These are phyloP conservation scores for Colletotrichum tabaci DNA, from an alignment of 2,329 filamentous ascomycete species.

Conservation along the genomic window DNA sequence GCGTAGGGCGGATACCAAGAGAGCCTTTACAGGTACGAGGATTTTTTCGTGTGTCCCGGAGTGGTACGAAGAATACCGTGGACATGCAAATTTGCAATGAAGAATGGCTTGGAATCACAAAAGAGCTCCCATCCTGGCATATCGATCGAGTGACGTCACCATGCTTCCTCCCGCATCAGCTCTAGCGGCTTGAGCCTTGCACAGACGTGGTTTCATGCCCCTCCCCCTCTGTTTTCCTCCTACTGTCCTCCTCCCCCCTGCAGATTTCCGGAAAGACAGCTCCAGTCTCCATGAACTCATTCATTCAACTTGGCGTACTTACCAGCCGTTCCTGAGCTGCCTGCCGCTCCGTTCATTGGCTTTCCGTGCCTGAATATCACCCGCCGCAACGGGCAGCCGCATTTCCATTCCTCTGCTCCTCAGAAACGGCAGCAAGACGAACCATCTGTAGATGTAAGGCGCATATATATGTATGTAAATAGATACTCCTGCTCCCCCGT, in stretches of 20 bases:
- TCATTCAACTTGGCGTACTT: not conserved
- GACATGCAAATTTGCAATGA: not conserved
- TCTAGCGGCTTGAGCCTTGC: conserved; percentile 20
- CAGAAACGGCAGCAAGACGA: not conserved
- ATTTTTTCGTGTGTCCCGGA: not conserved
- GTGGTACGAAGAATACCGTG: not conserved
- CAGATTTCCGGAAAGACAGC: conserved; percentile 9
- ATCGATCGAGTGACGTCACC: conserved; percentile 22
- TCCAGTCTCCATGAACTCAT: not conserved
- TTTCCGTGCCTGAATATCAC: conserved; percentile 36
- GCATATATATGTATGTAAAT: not conserved
- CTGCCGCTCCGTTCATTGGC: conserved; percentile 20
- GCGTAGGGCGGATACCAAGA: not conserved
- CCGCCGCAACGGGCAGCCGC: conserved; percentile 3
- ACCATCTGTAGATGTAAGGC: not conserved
- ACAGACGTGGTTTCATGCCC: conserved; percentile 37
- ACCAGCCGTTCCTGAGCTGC: not conserved
- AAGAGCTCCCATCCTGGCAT: conserved; percentile 34
- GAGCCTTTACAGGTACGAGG: too few species aligned
- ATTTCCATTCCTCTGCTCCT: not conserved
- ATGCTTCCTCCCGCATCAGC: not conserved
- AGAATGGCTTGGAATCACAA: conserved; percentile 14
- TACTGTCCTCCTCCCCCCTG: not conserved
- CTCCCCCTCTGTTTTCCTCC: not conserved
- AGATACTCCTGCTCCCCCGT: too few species aligned